Evolutionary conservation across 225 moss, liverwort and hornwort species (phyloP), one percentile per base, ranked within the genome.

Genomic region (Marchantia polymorpha): DNA sequence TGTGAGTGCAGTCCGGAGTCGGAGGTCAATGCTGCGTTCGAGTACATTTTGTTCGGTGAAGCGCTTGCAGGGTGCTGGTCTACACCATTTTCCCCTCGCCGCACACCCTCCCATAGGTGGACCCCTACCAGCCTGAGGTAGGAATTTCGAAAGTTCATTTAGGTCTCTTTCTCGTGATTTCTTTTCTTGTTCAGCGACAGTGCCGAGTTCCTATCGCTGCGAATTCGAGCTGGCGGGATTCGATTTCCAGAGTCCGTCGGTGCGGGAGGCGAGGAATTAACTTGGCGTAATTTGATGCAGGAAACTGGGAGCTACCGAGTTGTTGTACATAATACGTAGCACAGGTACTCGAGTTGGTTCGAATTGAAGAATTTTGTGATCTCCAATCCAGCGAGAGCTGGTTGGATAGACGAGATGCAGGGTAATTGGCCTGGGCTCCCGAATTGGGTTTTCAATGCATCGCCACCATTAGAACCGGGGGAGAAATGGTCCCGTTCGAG

Each of bases 351-450:
- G 19, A 56, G 26, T 59, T 20, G 59, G 75, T 75, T 29, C n/a
- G 3, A 75, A 22, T 13, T 30, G 56, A 59, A 15, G 58, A 75
- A 22, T 59, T 48, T 48, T 16, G 25, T 12, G 3, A 31, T 73
- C 52, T 73, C 73, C 52, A 56, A 56, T 56, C 75, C 10, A 56
- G 58, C 58, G 22, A 65, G 64, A 56, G 49, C 49, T 58, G 59
- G 58, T 73, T 53, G 72, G 66, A 10, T 52, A 65, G 77, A 22
- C 49, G 83, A 76, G 52, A 87, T 87, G 86, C 83, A 87, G 79
- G 65, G 83, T 61, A 87, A 84, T 31, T 87, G 86, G 86, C 86
- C 81, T 14, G 72, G 76, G 47, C 69, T 87, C 25, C 86, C 86
- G 0, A 87, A 82, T 55, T 87, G 86, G 86, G 86, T 83, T 5